Percentiles rank a stretch among this genome's conserved stretches.
Conservation (phyloP, 2,329 filamentous ascomycete species). For the Trematosphaeria pertusa region DNA sequence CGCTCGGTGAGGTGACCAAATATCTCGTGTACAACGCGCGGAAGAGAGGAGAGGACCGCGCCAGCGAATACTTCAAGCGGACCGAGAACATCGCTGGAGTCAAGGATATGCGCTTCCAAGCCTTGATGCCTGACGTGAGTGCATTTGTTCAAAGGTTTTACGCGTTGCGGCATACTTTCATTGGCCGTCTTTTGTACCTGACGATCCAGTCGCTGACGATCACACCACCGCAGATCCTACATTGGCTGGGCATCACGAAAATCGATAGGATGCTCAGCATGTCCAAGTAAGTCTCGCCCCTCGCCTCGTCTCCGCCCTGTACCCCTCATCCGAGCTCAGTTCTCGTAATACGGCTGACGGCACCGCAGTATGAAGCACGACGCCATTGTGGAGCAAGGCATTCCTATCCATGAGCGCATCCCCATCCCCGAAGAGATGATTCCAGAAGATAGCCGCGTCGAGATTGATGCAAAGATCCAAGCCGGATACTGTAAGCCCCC, state of each 20-base stretch:
- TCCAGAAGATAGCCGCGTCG: conserved; percentile 92
- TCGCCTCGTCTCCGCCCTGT: conserved; percentile 1
- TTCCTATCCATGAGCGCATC: conserved; percentile 86
- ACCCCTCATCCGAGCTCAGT: not conserved
- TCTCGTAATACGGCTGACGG: too few relatives aligned
- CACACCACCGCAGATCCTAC: conserved; percentile 67
- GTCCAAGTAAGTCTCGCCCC: conserved; percentile 74
- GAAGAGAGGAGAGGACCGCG: conserved; percentile 78
- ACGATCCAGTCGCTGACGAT: conserved; percentile 17
- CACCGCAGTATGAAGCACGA: conserved; percentile 81
- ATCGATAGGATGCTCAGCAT: conserved; percentile 99
- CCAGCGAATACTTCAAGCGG: conserved; percentile 92
- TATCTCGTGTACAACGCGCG: conserved; percentile 79
- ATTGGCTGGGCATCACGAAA: conserved; percentile 98
- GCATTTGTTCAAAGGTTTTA: not conserved
- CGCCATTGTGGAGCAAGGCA: conserved; percentile 83
- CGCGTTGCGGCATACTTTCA: not conserved
- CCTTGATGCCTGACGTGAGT: conserved; percentile 83
- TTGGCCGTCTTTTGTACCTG: conserved; percentile 9
- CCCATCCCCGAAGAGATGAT: conserved; percentile 95
- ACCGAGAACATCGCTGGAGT: conserved; percentile 99
- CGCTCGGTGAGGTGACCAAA: conserved; percentile 93
- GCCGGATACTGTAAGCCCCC: conserved; percentile 74
- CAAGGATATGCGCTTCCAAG: conserved; percentile 96
- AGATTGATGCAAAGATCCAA: conserved; percentile 98